Base-by-base conservation (phyloP, 1,139 yeast species). In the Spathaspora sp. region DNA sequence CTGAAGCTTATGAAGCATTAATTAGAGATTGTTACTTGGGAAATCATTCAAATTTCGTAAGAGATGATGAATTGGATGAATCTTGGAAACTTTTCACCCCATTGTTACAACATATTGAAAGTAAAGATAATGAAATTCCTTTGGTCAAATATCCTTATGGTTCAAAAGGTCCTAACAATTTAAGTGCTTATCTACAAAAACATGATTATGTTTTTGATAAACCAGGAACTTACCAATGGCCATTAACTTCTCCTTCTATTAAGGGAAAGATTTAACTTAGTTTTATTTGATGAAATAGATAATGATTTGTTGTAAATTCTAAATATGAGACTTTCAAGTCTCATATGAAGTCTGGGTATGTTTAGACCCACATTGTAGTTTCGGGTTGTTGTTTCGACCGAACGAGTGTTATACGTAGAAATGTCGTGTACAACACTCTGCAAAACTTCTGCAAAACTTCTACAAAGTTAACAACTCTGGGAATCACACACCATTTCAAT, bases 51-150 rank as follows among this genome's bases (percentile, higher is more conserved):
- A 91, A 91, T 73, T 93, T 95, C 65, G 99, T 93, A 34, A 86
- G 99, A 72, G 98, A 91, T 64, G 99, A 93, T 65, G 99, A 93
- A 72, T 81, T 95, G 64, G 97, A 91, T 50, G 83, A 86, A 50
- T 85, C 95, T 50, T 93, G 99, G 99, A 78, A 80, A 59, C 73
- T 93, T 51, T 91, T 93, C 74, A 91, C 98, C 15, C 99, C 99
- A 16, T 74, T 95, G 55, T 78, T 95, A 64, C 72, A 91, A 52
- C 78, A 80, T 65, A 76, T 93, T 54, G 98, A 93, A 69, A 76
- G 84, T 40, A 74, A 80, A 39, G 67, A 82, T 37, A 86, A 81
- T 48, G 88, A 91, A 52, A 56, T 60, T 9, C 89, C 89, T 44
- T 47, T 52, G 34, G 80, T 73, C 44, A 60, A 72, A 24, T 93